Evolutionary conservation across 441 rosid species (phyloP).

Genomic region (Populus hybrid): DNA sequence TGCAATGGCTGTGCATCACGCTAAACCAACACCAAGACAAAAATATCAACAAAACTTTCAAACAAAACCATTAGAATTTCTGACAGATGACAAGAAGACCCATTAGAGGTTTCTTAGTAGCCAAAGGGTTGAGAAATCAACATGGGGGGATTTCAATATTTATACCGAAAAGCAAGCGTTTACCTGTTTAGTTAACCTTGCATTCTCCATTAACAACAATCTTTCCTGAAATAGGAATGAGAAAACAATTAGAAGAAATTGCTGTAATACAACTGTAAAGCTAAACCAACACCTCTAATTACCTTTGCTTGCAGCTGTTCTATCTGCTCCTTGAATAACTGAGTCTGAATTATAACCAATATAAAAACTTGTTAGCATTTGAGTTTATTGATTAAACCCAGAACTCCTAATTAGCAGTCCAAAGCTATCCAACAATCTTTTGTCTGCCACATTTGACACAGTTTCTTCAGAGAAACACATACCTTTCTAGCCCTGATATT

Average conservation of each 20-base stretch:
- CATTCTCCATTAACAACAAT: conserved; percentile 39
- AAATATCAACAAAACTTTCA: neutral
- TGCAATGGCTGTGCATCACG: conserved; percentile 17
- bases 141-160: too few species aligned
- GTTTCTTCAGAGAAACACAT: neutral
- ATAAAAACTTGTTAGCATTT: neutral
- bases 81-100: neutral
- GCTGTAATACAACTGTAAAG: neutral
- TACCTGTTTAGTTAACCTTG: conserved; percentile 38
- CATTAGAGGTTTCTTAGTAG: neutral
- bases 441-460: neutral
- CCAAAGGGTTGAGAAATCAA: too few species aligned
- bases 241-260: neutral
- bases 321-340: conserved; percentile 43
- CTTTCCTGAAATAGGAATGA: conserved; percentile 39
- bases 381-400: neutral
- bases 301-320: conserved; percentile 56
- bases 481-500: conserved; percentile 69
- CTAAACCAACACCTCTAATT: neutral
- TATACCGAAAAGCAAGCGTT: neutral
- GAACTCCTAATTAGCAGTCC: neutral
- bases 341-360: conserved; percentile 36
- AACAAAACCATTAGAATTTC: neutral
- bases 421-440: neutral
- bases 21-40: conserved; percentile 14